Base-by-base conservation (phyloP, 106 monocot genomes). In the Agapanthus africanus region DNA sequence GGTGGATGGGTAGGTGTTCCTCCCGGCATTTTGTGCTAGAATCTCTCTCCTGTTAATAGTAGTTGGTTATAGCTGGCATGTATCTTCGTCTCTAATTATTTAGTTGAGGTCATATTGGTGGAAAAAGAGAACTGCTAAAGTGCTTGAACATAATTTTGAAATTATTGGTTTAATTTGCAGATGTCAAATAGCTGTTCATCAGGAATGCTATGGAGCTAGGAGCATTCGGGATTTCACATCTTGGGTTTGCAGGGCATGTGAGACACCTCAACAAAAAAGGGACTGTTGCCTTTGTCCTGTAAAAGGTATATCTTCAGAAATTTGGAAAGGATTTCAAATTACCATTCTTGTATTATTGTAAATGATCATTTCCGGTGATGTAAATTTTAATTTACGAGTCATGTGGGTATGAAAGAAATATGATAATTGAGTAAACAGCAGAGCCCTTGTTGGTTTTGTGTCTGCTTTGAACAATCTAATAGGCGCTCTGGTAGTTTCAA, bases 141-240 rank as follows among this genome's bases (percentile, higher is more conserved):
- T 40, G 23, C 37, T 40, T 11, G 22, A 62, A 60, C 31, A 60
- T 11, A n/a, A n/a, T n/a, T n/a, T n/a, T n/a, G n/a, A n/a, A n/a
- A n/a, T n/a, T n/a, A n/a, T n/a, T n/a, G n/a, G n/a, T n/a, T n/a
- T n/a, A n/a, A n/a, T 72, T 85, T 79, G 44, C 73, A 99, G 99
- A 81, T 99, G 99, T 65, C 93, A 99, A 85, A 89, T 99, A 83
- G 93, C 99, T 39, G 99, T 99, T 21, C 99, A 99, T 72, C 99
- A 99, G 74, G 99, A 99, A 74, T 99, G 99, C 80, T 99, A 99
- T 80, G 99, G 99, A 63, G 99, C 86, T 50, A 66, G 72, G 67
- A 73, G 34, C 35, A 47, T 93, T 42, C 73, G 41, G 16, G 84
- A 99, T 79, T 84, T 99, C 73, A 93, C 90, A 4, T 87, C 93